A percentile compares a stretch with the other conserved stretches of the same genome.
Conservation (phyloP, 805 yeast species). For the Metschnikowia gelsemii region DNA sequence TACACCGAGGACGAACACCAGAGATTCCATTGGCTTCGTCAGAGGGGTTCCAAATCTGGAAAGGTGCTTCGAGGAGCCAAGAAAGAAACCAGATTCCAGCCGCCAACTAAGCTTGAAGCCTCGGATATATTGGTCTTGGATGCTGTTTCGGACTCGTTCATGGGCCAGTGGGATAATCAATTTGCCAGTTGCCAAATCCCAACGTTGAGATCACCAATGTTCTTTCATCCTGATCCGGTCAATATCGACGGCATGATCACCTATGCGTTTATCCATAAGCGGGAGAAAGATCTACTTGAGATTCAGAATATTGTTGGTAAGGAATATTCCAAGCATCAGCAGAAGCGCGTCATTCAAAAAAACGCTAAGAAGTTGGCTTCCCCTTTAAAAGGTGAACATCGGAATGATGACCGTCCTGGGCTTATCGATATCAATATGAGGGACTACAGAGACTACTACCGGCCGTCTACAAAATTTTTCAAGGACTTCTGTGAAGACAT, state of each 20-base stretch:
- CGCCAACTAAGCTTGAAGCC: conserved; percentile 17
- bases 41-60: conserved; percentile 30
- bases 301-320: conserved; percentile 45
- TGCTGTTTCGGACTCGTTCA: conserved; percentile 30
- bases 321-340: conserved; percentile 44
- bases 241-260: conserved; percentile 45
- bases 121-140: conserved; percentile 40
- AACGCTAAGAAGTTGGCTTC: conserved; percentile 20
- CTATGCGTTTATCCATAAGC: conserved; percentile 32
- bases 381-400: conserved; percentile 11
- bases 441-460: conserved; percentile 44
- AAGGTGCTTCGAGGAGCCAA: conserved; percentile 14
- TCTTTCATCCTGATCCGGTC: conserved; percentile 47
- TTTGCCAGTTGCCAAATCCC: conserved; percentile 44
- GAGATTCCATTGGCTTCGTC: conserved; percentile 45
- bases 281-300: conserved; percentile 41
- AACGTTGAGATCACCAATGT: conserved; percentile 46
- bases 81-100: conserved; percentile 17
- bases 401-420: conserved; percentile 32
- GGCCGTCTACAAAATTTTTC: conserved; percentile 43
- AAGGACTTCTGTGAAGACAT: conserved; percentile 39
- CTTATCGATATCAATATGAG: conserved; percentile 44
- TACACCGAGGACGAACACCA: conserved; percentile 49
- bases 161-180: conserved; percentile 47
- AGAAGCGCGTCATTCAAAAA: conserved; percentile 29